Conservation (phyloP, 805 yeast species). For the Yamadazyma olivae region DNA sequence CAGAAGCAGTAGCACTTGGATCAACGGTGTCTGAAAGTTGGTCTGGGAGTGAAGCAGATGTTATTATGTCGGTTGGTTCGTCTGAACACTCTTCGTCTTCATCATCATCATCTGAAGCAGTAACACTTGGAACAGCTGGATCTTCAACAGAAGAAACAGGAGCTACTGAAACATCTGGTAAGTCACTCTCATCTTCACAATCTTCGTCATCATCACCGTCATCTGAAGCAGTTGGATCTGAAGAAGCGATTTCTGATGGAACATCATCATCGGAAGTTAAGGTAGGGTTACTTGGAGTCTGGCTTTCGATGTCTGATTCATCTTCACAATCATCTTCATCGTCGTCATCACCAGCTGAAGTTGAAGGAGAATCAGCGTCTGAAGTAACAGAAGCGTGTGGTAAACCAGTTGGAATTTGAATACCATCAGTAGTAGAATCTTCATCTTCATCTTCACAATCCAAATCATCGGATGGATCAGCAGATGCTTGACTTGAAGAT, state of each 20-base stretch:
- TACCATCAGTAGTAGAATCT: not conserved
- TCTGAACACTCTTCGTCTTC: slow-evolving; percentile 14
- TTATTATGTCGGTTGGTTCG: not conserved
- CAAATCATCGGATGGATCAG: slow-evolving; percentile 4
- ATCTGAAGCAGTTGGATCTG: slow-evolving; percentile 7
- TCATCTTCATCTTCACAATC: slow-evolving; percentile 11
- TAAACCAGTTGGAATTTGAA: slow-evolving; percentile 1
- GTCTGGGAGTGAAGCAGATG: not conserved
- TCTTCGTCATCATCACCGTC: slow-evolving; percentile 16
- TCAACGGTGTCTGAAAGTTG: not conserved
- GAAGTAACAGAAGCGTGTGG: not conserved
- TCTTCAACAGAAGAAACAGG: not conserved
- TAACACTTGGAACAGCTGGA: not conserved
- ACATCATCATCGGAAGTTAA: too few relatives aligned
- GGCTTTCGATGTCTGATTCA: slow-evolving; percentile 6
- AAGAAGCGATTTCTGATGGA: not conserved
- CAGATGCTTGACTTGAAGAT: not conserved
- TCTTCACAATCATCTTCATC: slow-evolving; percentile 12
- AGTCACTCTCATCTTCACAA: slow-evolving; percentile 11
- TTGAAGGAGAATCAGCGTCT: not conserved
- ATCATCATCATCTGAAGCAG: slow-evolving; percentile 7
- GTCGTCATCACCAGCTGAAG: not conserved
- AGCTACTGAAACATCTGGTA: not conserved
- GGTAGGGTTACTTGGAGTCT: slow-evolving; percentile 1
- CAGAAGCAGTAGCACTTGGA: not conserved